phyloP scores from a whole-genome alignment of 225 moss, liverwort and hornwort species.

The Asterella californica region DNA sequence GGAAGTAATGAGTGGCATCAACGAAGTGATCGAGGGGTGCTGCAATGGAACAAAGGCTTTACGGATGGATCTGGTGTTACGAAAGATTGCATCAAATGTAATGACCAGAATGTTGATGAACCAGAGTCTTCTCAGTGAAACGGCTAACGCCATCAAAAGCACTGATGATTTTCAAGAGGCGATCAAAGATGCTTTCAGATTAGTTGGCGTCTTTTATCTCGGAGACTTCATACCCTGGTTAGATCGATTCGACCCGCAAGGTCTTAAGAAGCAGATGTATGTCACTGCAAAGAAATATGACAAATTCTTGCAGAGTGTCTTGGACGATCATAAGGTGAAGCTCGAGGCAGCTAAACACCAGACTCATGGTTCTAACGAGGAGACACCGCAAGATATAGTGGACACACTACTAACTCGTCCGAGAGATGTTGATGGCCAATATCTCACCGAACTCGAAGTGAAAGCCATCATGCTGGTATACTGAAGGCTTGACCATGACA shows the following conservation, averaged over 20 bases:
- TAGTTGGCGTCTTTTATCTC: background rate
- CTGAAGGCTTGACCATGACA: background rate
- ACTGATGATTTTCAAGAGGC: background rate
- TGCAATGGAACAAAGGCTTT: background rate
- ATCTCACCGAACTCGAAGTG: background rate
- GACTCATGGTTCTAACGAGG: background rate
- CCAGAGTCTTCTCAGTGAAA: background rate
- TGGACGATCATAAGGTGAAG: conserved; percentile 32
- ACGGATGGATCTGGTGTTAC: background rate
- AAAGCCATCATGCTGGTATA: background rate
- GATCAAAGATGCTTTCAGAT: background rate
- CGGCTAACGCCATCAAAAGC: background rate
- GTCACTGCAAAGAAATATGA: background rate
- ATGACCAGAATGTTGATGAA: conserved; percentile 1
- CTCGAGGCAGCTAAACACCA: background rate
- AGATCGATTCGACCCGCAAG: background rate
- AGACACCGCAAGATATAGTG: background rate
- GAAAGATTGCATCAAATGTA: background rate
- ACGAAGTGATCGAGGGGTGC: background rate
- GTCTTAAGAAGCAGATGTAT: background rate
- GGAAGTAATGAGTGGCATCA: conserved; percentile 1
- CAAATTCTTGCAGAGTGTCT: conserved; percentile 14
- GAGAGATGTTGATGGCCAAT: background rate
- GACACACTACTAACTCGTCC: background rate
- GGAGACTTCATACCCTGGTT: conserved; percentile 4